Conservation (phyloP, 2,329 filamentous ascomycete genomes). For the Phyllosticta paracitricarpa region DNA sequence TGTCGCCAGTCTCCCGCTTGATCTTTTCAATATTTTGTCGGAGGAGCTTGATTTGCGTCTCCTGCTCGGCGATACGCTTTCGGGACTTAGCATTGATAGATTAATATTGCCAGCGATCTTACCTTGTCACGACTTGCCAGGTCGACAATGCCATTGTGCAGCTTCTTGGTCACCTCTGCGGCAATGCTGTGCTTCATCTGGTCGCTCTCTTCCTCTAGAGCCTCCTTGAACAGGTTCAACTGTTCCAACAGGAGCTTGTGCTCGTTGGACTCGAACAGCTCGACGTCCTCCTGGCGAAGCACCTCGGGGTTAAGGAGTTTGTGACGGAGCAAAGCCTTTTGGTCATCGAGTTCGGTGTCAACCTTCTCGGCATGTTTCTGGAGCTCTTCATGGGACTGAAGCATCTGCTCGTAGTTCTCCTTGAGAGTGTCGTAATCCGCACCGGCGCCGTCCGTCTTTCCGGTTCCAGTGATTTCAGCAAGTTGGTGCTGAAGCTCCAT, state of each 20-base stretch:
- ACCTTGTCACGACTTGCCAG: conserved; percentile 13
- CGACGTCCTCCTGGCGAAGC: conserved; percentile 22
- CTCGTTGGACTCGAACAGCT: conserved; percentile 23
- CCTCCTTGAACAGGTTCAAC: conserved; percentile 22
- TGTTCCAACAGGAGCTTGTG: conserved; percentile 24
- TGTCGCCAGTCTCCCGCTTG: conserved; percentile 25
- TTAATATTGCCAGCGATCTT: neutral
- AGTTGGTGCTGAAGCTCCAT: conserved; percentile 9
- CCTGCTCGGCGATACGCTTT: conserved; percentile 8
- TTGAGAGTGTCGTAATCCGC: conserved; percentile 21
- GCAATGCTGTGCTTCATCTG: conserved; percentile 22
- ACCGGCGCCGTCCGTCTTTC: conserved; percentile 17
- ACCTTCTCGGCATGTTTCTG: conserved; percentile 26
- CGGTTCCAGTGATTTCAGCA: conserved; percentile 3
- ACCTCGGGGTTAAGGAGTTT: conserved; percentile 25
- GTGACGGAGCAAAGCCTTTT: conserved; percentile 23
- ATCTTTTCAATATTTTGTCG: conserved; percentile 23
- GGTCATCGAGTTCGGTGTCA: conserved; percentile 27
- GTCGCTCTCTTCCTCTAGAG: conserved; percentile 22
- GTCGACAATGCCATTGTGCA: conserved; percentile 23
- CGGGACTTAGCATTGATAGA: neutral
- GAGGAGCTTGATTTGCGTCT: conserved; percentile 6
- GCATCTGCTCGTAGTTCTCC: conserved; percentile 26
- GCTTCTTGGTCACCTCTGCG: conserved; percentile 25
- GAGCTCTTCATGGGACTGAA: conserved; percentile 24